Conservation (phyloP, 441 rosid genomes). For the Mallotus japonicus region DNA sequence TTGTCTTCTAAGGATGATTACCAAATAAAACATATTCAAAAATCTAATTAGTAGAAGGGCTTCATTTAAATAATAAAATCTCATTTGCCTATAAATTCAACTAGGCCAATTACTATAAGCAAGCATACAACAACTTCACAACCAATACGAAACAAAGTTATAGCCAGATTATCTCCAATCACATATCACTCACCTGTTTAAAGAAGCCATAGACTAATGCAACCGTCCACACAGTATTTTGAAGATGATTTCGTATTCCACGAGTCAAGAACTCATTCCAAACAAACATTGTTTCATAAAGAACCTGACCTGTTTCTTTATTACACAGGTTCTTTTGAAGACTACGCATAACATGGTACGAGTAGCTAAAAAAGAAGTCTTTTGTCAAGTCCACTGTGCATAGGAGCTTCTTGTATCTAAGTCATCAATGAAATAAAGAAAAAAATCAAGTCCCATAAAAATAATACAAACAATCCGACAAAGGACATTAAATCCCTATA, state of each 20-base stretch:
- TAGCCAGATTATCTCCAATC: constrained; percentile 3
- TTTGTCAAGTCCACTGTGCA: constrained; percentile 89
- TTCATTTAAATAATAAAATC: no score
- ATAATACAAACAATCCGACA: not conserved
- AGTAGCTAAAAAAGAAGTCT: constrained; percentile 99
- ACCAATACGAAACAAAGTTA: not conserved
- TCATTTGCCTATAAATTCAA: not conserved
- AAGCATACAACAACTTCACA: not conserved
- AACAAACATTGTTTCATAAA: constrained; percentile 94
- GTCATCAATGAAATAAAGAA: constrained; percentile 29
- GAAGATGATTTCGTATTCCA: constrained; percentile 80
- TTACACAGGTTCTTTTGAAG: constrained; percentile 84
- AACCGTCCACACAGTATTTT: constrained; percentile 91
- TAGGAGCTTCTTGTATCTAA: constrained; percentile 97
- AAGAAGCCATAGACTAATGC: constrained; percentile 95
- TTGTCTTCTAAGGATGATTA: not conserved
- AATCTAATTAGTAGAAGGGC: not conserved
- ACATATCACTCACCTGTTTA: constrained; percentile 67
- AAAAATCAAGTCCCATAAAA: constrained; percentile 12
- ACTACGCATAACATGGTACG: constrained; percentile 89
- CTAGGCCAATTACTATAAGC: constrained; percentile 1
- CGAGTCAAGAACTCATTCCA: constrained; percentile 98
- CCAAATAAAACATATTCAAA: not conserved
- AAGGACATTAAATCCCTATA: not conserved
- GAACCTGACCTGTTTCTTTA: constrained; percentile 62